A percentile compares a stretch with the other conserved stretches of the same genome.
These are phyloP conservation scores for Globisporangium perplexum DNA, from an alignment of 352 stramenopile genomes.

Conservation along the genomic window DNA sequence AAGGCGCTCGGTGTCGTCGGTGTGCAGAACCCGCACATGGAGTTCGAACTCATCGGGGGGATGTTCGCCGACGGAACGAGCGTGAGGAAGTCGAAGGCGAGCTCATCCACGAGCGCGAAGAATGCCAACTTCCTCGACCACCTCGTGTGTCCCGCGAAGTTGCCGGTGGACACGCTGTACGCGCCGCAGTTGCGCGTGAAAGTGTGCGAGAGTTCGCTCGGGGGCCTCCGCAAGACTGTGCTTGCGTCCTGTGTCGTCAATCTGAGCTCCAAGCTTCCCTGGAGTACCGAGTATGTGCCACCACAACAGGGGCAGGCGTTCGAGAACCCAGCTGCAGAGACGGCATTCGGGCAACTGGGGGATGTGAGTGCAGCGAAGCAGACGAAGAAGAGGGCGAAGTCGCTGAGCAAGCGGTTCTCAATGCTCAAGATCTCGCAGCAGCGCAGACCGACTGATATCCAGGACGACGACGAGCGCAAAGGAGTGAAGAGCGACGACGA, in stretches of 20 bases:
- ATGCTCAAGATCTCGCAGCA: constrained; percentile 4
- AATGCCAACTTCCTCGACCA: constrained; percentile 74
- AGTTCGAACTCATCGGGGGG: constrained; percentile 63
- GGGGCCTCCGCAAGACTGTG: constrained; percentile 43
- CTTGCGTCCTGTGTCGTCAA: constrained; percentile 58
- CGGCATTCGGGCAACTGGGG: background rate
- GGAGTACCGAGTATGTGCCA: constrained; percentile 48
- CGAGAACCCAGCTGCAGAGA: constrained; percentile 25
- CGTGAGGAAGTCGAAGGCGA: constrained; percentile 34
- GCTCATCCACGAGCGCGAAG: constrained; percentile 36
- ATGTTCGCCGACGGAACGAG: constrained; percentile 42
- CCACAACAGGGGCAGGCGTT: constrained; percentile 32
- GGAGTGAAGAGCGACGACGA: background rate
- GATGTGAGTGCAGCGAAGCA: background rate
- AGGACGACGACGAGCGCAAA: constrained; percentile 7
- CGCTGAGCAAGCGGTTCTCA: constrained; percentile 1
- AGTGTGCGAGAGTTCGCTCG: constrained; percentile 47
- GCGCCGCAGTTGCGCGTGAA: constrained; percentile 56
- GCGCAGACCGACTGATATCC: constrained; percentile 4
- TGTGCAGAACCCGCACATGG: constrained; percentile 49
- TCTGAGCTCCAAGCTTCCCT: constrained; percentile 56
- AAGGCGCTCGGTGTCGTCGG: constrained; percentile 52
- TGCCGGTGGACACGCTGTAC: constrained; percentile 58
- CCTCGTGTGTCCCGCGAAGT: constrained; percentile 36
- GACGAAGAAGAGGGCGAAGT: background rate